These are phyloP conservation scores for Penicillium salamii DNA, from an alignment of 495 filamentous ascomycete genomes.

Conservation along the genomic window DNA sequence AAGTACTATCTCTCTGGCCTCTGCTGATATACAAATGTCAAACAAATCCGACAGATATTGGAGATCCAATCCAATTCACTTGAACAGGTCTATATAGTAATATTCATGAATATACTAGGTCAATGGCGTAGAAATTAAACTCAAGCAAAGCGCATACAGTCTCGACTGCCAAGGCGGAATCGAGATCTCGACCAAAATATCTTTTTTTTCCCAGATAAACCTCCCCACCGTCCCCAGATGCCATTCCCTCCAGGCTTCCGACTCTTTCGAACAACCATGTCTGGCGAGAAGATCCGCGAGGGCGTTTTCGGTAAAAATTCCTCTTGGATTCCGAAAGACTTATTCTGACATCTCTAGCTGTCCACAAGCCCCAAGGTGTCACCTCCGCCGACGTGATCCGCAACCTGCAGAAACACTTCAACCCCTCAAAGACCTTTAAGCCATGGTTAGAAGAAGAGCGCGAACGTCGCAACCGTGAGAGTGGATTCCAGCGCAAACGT, in stretches of 20 bases:
- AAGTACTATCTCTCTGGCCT: too few species aligned
- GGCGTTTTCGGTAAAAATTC: constrained; percentile 64
- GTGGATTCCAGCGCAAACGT: constrained; percentile 51
- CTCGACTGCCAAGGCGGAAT: not conserved
- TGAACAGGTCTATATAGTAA: too few species aligned
- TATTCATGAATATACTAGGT: too few species aligned
- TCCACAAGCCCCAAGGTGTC: constrained; percentile 85
- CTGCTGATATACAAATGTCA: too few species aligned
- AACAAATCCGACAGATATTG: too few species aligned
- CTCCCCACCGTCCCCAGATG: constrained; percentile 26
- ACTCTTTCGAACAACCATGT: constrained; percentile 50
- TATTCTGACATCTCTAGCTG: constrained; percentile 50
- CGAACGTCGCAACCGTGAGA: constrained; percentile 48
- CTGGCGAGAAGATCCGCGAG: constrained; percentile 60
- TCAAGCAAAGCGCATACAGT: too few species aligned
- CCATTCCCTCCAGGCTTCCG: constrained; percentile 27
- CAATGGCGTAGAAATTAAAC: too few species aligned
- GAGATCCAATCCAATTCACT: too few species aligned
- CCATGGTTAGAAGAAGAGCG: constrained; percentile 67
- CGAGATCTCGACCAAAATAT: constrained; percentile 1
- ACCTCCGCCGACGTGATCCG: constrained; percentile 87
- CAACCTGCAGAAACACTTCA: constrained; percentile 76
- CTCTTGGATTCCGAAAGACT: not conserved
- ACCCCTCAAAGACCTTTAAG: constrained; percentile 71
- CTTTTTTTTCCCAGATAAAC: constrained; percentile 3